phyloP scores from a whole-genome alignment of 139 green algal species.

The Penium margaritaceum region DNA sequence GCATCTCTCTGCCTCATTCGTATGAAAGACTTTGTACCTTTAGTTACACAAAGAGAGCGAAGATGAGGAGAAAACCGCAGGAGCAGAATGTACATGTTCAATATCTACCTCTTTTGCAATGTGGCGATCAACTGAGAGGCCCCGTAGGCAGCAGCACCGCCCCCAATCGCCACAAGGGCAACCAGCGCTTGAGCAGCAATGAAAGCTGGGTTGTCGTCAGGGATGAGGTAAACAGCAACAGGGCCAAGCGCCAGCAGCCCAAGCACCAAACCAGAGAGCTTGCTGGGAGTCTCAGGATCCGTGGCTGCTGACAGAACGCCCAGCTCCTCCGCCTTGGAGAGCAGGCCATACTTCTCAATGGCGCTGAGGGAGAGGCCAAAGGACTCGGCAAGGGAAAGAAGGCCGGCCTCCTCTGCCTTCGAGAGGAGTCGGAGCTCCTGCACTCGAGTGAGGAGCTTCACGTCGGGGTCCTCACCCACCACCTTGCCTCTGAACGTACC shows the following conservation, averaged over 20 bases:
- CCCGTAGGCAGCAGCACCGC: conserved; percentile 30
- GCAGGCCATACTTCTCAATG: conserved; percentile 66
- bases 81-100: too few relatives aligned
- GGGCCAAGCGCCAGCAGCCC: conserved; percentile 18
- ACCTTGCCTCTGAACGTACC: conserved; percentile 8
- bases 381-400: conserved; percentile 58
- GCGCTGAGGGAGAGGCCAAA: conserved; percentile 58
- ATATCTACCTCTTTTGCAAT: conserved; percentile 35
- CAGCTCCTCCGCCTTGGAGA: conserved; percentile 52
- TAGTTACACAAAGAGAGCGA: too few relatives aligned
- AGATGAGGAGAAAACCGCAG: too few relatives aligned
- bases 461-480: not conserved
- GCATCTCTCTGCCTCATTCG: too few relatives aligned
- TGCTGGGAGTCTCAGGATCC: conserved; percentile 4
- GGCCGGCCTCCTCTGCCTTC: conserved; percentile 55
- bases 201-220: conserved; percentile 19
- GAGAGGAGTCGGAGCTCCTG: conserved; percentile 39
- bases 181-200: conserved; percentile 23
- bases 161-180: conserved; percentile 4
- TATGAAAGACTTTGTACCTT: too few relatives aligned
- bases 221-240: conserved; percentile 17
- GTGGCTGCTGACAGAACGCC: conserved; percentile 26
- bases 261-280: not conserved
- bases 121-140: conserved; percentile 15
- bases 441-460: conserved; percentile 26